Evolutionary conservation across 352 stramenopile genomes (phyloP).

Genomic region (Phytophthora meadii): DNA sequence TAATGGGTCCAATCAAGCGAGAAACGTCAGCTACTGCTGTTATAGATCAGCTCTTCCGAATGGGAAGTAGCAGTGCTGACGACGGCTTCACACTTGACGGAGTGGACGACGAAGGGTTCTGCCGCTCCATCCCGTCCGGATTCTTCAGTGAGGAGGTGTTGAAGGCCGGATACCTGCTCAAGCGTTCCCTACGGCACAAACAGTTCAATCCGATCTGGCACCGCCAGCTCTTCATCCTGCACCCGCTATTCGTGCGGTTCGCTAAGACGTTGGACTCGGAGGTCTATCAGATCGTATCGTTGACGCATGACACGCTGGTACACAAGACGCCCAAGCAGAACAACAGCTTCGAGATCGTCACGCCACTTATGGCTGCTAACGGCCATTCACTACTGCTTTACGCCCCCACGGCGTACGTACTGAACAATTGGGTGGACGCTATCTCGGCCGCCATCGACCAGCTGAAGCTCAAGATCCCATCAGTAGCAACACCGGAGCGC

Average conservation of each 20-base stretch:
- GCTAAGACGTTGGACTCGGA: constrained; percentile 67
- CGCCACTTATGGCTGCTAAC: constrained; percentile 68
- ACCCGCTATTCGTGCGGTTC: constrained; percentile 76
- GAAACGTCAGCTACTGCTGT: constrained; percentile 29
- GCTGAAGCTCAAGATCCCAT: constrained; percentile 33
- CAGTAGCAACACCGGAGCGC: constrained; percentile 16
- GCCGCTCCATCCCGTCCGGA: constrained; percentile 40
- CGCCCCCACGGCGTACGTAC: constrained; percentile 48
- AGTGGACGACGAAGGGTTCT: constrained; percentile 38
- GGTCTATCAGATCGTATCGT: constrained; percentile 79
- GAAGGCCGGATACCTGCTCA: constrained; percentile 79
- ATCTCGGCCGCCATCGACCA: constrained; percentile 60
- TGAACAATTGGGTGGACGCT: constrained; percentile 72
- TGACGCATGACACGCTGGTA: constrained; percentile 68
- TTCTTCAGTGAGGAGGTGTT: constrained; percentile 76
- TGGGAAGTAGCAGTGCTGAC: constrained; percentile 29
- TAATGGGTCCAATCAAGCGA: constrained; percentile 29
- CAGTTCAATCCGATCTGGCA: constrained; percentile 87
- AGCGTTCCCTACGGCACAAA: constrained; percentile 89
- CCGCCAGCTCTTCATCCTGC: constrained; percentile 76
- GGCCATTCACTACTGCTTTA: constrained; percentile 74
- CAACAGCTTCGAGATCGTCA: constrained; percentile 84
- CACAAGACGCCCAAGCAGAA: constrained; percentile 77
- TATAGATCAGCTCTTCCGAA: constrained; percentile 32
- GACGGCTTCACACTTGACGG: constrained; percentile 29